A percentile compares a stretch with the other conserved stretches of the same genome.
Evolutionary conservation across 2,329 filamentous ascomycete species (phyloP).

Genomic region (Penicillium paneum): DNA sequence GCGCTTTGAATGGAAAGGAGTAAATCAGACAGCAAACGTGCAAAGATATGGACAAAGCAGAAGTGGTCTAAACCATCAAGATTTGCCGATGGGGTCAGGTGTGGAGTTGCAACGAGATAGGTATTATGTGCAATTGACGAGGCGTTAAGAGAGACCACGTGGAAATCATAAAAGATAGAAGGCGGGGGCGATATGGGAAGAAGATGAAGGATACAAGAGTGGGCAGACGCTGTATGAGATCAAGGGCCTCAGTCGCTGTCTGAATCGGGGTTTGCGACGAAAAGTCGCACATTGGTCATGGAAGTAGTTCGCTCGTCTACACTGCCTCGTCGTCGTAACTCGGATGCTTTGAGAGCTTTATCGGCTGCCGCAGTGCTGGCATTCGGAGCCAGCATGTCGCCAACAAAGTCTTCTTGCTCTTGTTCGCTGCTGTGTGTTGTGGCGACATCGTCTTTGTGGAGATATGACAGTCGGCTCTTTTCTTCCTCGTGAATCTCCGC

Average conservation of each 20-base stretch:
- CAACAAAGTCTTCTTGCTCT: conserved; percentile 53
- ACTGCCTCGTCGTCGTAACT: conserved; percentile 47
- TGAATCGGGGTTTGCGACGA: conserved; percentile 49
- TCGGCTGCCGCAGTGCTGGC: conserved; percentile 38
- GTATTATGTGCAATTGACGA: conserved; percentile 25
- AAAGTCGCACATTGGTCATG: conserved; percentile 47
- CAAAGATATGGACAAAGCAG: conserved; percentile 16
- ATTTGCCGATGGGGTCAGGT: conserved; percentile 5
- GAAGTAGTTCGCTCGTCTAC: conserved; percentile 49
- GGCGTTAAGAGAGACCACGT: conserved; percentile 6
- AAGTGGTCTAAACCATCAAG: conserved; percentile 15
- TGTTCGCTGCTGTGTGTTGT: conserved; percentile 38
- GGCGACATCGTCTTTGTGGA: conserved; percentile 28
- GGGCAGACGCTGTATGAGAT: not conserved
- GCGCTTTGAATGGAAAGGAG: not conserved
- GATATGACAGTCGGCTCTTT: conserved; percentile 24
- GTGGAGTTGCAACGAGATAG: conserved; percentile 13
- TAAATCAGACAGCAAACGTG: not conserved
- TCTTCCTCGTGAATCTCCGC: conserved; percentile 29
- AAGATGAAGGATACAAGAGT: conserved; percentile 1
- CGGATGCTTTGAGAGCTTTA: conserved; percentile 43
- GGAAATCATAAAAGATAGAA: conserved; percentile 17
- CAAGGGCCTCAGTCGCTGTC: conserved; percentile 33
- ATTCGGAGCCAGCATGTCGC: conserved; percentile 49
- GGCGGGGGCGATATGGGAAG: conserved; percentile 6